phyloP scores from a whole-genome alignment of 257 asterid species.

The Nicotiana noctiflora region DNA sequence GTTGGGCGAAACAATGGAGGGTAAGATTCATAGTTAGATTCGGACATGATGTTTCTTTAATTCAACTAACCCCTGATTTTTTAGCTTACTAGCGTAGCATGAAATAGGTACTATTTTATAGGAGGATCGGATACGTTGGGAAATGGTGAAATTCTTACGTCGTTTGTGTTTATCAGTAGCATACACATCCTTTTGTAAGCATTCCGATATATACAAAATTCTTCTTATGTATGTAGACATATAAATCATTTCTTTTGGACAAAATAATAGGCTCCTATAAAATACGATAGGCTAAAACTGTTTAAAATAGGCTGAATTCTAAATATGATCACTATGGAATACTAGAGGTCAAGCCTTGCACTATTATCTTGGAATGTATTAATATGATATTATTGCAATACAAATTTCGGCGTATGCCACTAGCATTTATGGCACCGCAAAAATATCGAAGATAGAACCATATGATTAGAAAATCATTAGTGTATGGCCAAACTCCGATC shows the following conservation, averaged over 20 bases:
- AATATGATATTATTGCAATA: no score
- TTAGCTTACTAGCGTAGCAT: not conserved
- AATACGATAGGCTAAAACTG: not conserved
- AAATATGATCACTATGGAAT: not conserved
- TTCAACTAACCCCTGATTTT: not conserved
- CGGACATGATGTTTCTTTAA: not conserved
- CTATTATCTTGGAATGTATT: no score
- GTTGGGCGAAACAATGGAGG: conserved; percentile 59
- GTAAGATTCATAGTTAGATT: conserved; percentile 38
- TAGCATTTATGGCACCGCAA: no score
- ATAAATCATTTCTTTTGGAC: not conserved
- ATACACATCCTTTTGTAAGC: no score
- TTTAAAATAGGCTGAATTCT: not conserved
- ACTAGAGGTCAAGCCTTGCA: no score
- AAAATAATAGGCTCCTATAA: no score
- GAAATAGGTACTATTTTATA: not conserved
- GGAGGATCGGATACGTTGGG: not conserved
- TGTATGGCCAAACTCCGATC: no score
- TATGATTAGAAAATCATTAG: no score
- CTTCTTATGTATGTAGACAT: not conserved
- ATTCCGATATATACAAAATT: not conserved
- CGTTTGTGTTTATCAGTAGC: no score
- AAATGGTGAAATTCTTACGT: no score
- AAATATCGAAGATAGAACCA: no score
- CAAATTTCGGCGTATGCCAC: no score